Conservation (phyloP, 2,329 filamentous ascomycete genomes). For the Colletotrichum sp. region DNA sequence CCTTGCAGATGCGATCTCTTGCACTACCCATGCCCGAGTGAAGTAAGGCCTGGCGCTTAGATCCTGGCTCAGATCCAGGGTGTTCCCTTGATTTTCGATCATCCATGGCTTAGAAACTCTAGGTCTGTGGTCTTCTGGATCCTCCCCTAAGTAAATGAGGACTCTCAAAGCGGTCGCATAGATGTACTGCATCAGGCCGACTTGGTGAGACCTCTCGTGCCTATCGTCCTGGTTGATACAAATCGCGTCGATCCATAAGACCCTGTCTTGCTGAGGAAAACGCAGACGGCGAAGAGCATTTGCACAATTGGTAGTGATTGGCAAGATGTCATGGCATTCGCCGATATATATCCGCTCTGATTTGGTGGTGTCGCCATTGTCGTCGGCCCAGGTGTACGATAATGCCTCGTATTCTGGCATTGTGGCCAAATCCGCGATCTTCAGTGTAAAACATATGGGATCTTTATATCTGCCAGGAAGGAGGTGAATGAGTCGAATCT, state of each 20-base stretch:
- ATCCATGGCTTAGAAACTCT: neutral
- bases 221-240: constrained; percentile 10
- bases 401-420: constrained; percentile 4
- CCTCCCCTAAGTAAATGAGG: neutral
- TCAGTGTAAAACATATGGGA: too few relatives aligned
- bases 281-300: constrained; percentile 6
- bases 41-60: neutral
- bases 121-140: neutral
- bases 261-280: neutral
- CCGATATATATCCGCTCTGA: neutral
- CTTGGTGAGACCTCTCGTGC: constrained; percentile 19
- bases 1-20: neutral
- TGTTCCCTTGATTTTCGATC: neutral
- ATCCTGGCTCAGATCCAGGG: neutral
- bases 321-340: neutral
- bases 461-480: too few relatives aligned
- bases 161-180: constrained; percentile 3
- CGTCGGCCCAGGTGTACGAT: constrained; percentile 14
- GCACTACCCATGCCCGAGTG: neutral
- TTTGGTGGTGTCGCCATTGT: neutral
- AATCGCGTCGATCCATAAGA: too few relatives aligned
- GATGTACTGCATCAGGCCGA: constrained; percentile 23
- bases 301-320: neutral
- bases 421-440: too few relatives aligned
- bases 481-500: too few relatives aligned